These are phyloP conservation scores for Aristolochia fimbriata DNA, from an alignment of 164 flowering plant genomes.

Conservation along the genomic window DNA sequence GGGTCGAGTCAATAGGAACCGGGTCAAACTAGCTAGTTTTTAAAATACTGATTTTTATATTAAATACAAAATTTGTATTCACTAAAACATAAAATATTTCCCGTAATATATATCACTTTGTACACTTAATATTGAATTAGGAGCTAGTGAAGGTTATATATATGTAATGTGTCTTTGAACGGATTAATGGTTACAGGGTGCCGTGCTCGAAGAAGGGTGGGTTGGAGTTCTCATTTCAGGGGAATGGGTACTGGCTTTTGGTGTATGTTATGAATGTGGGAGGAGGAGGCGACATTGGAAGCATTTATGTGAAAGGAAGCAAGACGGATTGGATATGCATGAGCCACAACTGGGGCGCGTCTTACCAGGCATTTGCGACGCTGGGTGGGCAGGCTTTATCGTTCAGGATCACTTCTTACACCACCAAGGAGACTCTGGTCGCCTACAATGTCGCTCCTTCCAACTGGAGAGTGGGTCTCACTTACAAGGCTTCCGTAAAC, in stretches of 20 bases:
- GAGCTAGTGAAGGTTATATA: no score
- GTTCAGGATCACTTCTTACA: constrained; percentile 55
- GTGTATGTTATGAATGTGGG: constrained; percentile 91
- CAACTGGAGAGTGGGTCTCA: constrained; percentile 21
- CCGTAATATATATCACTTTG: no score
- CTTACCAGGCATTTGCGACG: constrained; percentile 69
- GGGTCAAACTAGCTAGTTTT: no score
- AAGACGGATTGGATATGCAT: constrained; percentile 46
- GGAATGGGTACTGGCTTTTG: constrained; percentile 85
- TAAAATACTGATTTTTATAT: no score
- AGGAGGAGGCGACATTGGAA: constrained; percentile 71
- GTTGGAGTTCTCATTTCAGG: constrained; percentile 53
- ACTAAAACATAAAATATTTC: no score
- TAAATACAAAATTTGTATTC: no score
- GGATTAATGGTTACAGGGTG: no score
- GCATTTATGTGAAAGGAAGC: constrained; percentile 72
- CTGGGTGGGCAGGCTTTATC: constrained; percentile 77
- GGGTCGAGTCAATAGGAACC: no score
- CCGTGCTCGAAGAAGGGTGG: constrained; percentile 60
- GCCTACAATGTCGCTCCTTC: constrained; percentile 52
- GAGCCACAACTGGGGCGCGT: constrained; percentile 92
- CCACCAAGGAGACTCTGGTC: constrained; percentile 40
- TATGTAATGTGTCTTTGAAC: no score
- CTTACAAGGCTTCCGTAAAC: constrained; percentile 48
- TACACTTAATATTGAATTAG: no score